Base-by-base conservation (phyloP, 495 filamentous ascomycete genomes). In the Neurospora sp. region DNA sequence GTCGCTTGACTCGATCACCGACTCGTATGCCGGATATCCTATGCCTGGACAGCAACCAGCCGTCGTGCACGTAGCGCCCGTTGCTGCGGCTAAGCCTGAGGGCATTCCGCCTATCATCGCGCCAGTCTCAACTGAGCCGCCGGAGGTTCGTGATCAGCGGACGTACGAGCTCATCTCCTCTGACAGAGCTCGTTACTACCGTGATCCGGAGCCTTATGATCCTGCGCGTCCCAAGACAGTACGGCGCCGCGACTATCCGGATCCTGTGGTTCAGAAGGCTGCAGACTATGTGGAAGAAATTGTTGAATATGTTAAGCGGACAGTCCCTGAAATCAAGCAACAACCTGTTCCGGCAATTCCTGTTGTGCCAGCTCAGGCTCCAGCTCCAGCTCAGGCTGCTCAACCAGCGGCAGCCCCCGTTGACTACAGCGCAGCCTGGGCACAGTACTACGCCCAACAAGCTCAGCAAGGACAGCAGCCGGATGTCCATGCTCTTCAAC, bases 111-210 rank as follows among this genome's bases (percentile, higher is more conserved):
- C 54, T 37, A 66, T 66, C 54, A 66, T 66, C 14, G 54, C 31
- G 12, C 54, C 27, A 9, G 54, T 5, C 1, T 4, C 54, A 66
- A 8, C 71, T 18, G 59, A 69, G 1, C 70, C 27, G 16, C 73
- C 74, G 2, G 74, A 73, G 11, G 46, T 23, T 8, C 77, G 78
- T 10, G 78, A 81, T 48, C 76, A 79, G 35, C 69, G 79, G 6
- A 79, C 81, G 10, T 70, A 76, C 9, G 69, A 74, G 20, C 75
- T 83, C 4, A 77, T 86, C 4, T 70, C 42, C 9, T 84, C 84
- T 1, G 79, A 83, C 18, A 77, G 77, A 39, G 76, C 75, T 23
- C 82, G 78, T 70, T 77, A 79, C 62, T 86, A 79, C 71, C 72
- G 76, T 39, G 76, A 80, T 27, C 74, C 69, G 0, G 77, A 82